These are phyloP conservation scores for Fusarium sp. DNA, from an alignment of 2,329 filamentous ascomycete species.

Conservation along the genomic window DNA sequence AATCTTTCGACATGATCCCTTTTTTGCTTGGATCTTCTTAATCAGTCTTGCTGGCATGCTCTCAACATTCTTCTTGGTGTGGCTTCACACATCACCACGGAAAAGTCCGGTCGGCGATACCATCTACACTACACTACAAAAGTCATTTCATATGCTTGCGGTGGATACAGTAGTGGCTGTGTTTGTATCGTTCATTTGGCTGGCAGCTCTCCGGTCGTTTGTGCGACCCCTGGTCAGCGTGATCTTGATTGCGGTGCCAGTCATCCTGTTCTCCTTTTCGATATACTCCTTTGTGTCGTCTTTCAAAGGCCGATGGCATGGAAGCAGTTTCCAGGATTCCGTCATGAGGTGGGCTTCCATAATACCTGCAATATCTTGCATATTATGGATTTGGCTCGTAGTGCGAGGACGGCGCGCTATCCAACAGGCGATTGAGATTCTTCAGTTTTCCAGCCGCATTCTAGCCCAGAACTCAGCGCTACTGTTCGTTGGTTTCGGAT, in stretches of 20 bases:
- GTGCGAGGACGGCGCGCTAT: slow-evolving; percentile 83
- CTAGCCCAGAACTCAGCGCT: slow-evolving; percentile 85
- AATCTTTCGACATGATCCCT: slow-evolving; percentile 83
- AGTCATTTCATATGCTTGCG: slow-evolving; percentile 88
- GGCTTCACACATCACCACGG: slow-evolving; percentile 81
- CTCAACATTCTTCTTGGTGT: slow-evolving; percentile 88
- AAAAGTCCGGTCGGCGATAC: slow-evolving; percentile 87
- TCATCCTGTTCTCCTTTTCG: slow-evolving; percentile 88
- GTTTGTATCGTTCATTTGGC: slow-evolving; percentile 88
- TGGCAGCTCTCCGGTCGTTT: slow-evolving; percentile 87
- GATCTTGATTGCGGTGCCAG: slow-evolving; percentile 84
- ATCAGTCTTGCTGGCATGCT: slow-evolving; percentile 86
- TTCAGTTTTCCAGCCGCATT: slow-evolving; percentile 92
- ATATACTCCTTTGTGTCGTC: slow-evolving; percentile 92
- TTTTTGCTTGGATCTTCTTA: slow-evolving; percentile 91
- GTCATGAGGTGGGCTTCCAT: slow-evolving; percentile 89
- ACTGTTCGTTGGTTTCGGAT: slow-evolving; percentile 82
- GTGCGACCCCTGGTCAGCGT: slow-evolving; percentile 83
- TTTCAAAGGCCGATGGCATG: slow-evolving; percentile 79
- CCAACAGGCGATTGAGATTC: slow-evolving; percentile 82
- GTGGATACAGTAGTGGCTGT: slow-evolving; percentile 92
- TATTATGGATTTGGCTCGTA: slow-evolving; percentile 85
- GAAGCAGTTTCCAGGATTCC: slow-evolving; percentile 83
- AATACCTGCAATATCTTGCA: slow-evolving; percentile 76
- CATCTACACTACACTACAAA: slow-evolving; percentile 87